These are phyloP conservation scores for Gnaphalium uliginosum DNA, from an alignment of 129 eudicot genomes.

Conservation along the genomic window DNA sequence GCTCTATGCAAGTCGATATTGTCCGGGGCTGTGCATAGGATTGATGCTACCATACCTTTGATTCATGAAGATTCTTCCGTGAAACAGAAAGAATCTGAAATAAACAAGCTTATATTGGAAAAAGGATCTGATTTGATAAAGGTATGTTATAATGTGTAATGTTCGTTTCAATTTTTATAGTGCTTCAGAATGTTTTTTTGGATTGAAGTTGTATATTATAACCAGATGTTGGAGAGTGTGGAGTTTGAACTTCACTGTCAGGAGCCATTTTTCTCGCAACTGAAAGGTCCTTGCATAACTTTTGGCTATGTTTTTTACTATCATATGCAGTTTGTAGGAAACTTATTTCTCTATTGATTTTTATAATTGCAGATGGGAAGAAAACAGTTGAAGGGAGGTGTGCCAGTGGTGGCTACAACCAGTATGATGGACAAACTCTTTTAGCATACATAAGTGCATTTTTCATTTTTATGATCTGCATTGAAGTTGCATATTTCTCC, in stretches of 20 bases:
- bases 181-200: not conserved
- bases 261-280: conserved; percentile 87
- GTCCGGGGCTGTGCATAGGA: conserved; percentile 40
- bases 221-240: conserved; percentile 60
- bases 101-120: conserved; percentile 52
- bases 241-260: conserved; percentile 82
- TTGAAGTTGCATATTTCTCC: not conserved
- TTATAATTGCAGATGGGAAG: conserved; percentile 59
- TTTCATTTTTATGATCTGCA: not conserved
- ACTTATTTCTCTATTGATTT: conserved; percentile 18
- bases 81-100: conserved; percentile 45
- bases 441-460: not conserved
- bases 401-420: conserved; percentile 61
- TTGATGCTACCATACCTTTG: conserved; percentile 17
- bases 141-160: conserved; percentile 41
- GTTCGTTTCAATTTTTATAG: not conserved
- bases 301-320: not conserved
- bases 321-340: conserved; percentile 13
- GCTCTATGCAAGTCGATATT: conserved; percentile 60
- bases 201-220: conserved; percentile 9
- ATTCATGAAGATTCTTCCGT: conserved; percentile 38
- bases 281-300: conserved; percentile 52
- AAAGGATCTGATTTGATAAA: conserved; percentile 57
- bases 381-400: conserved; percentile 98
- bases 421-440: conserved; percentile 39